Evolutionary conservation across 2,329 filamentous ascomycete species (phyloP), one percentile per base, ranked within the genome.

Genomic region (Aureobasidium vineae): DNA sequence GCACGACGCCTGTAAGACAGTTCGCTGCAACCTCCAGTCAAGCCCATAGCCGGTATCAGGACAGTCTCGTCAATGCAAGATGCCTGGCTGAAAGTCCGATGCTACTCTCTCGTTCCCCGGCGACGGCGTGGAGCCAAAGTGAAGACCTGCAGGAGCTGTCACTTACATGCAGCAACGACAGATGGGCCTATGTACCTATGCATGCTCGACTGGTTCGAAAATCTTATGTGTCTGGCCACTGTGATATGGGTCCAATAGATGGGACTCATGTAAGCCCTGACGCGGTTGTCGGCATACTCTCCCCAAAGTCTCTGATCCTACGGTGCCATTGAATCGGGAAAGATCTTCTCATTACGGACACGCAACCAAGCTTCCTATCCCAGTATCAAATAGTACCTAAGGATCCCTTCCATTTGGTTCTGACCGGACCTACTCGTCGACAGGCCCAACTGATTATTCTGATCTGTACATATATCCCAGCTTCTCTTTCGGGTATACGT

Each of bases 1-100:
- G 53, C 53, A 57, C 53, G 36, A 38, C 53, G 53, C 56, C 41
- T 60, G 56, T 60, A 36, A 56, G 8, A 41, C n/a, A n/a, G n/a
- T n/a, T n/a, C 6, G 5, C 36, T 57, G 53, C 53, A 19, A 41
- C 36, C 13, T 41, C 31, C 21, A 38, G 53, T 36, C 28, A 41
- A 31, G 56, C 3, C 5, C 3, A 21, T 21, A 15, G 41, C 36
- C 23, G 54, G 10, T n/a, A 56, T 40, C 4, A 26, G 52, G 21
- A n/a, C n/a, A 10, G 26, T 26, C 19, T 7, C 21, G n/a, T 56
- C 11, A n/a, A 56, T 36, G 33, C 33, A 56, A 5, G 19, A 40
- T 56, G 19, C 52, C n/a, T 56, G 21, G 8, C 10, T 36, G 21
- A 43, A 16, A 28, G 36, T 41, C 38, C 31, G 54, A 41, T 43